A percentile compares a stretch with the other conserved stretches of the same genome.
These are phyloP conservation scores for Clavulina sp. DNA, from an alignment of 768 basidiomycete genomes.

Conservation along the genomic window DNA sequence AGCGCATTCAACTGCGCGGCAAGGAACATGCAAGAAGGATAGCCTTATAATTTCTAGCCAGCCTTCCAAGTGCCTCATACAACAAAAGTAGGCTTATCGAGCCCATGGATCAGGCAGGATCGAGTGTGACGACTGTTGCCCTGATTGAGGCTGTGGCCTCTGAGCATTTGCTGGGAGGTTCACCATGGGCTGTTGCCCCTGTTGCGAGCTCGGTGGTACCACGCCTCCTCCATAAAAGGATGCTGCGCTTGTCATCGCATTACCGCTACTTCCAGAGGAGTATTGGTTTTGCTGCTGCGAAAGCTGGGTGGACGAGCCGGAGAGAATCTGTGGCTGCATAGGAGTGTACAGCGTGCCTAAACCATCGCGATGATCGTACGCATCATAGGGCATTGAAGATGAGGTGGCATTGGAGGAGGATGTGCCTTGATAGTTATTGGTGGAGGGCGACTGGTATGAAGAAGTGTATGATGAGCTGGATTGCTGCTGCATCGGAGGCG, in stretches of 20 bases:
- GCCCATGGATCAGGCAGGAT: constrained; percentile 16
- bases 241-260: neutral
- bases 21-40: too few relatives aligned
- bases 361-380: constrained; percentile 17
- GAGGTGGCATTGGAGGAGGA: too few relatives aligned
- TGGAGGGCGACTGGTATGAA: constrained; percentile 19
- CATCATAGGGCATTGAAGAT: constrained; percentile 16
- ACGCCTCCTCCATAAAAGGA: neutral
- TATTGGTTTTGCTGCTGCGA: constrained; percentile 41
- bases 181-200: neutral
- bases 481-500: too few relatives aligned
- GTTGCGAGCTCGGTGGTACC: neutral
- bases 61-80: too few relatives aligned
- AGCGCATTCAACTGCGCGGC: too few relatives aligned
- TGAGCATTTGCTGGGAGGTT: constrained; percentile 19
- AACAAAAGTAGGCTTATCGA: constrained; percentile 19
- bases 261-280: neutral
- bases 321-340: constrained; percentile 37
- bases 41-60: too few relatives aligned
- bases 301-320: neutral
- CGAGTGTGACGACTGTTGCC: too few relatives aligned
- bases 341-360: constrained; percentile 51
- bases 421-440: too few relatives aligned
- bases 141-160: too few relatives aligned
- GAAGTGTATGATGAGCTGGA: too few relatives aligned